These are phyloP conservation scores for Cytidiella melzeri DNA, from an alignment of 768 basidiomycete genomes.

Conservation along the genomic window DNA sequence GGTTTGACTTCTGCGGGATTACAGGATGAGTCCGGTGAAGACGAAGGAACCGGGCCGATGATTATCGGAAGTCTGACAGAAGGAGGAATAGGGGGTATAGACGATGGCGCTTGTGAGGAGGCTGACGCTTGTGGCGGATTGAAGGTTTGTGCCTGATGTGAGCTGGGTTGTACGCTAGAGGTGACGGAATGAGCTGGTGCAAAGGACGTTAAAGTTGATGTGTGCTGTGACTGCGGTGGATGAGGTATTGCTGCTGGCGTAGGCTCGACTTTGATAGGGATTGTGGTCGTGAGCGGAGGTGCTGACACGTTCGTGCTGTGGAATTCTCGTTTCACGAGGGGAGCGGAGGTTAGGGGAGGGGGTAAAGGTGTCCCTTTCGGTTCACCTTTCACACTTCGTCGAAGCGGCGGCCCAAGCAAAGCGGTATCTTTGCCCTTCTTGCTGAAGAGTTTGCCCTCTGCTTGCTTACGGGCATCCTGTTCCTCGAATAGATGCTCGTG, in stretches of 20 bases:
- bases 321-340: constrained; percentile 41
- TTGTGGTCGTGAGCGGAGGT: constrained; percentile 5
- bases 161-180: constrained; percentile 18
- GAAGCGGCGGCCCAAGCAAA: constrained; percentile 57
- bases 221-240: background rate
- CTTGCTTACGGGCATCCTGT: constrained; percentile 50
- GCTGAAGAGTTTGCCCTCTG: constrained; percentile 33
- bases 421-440: constrained; percentile 56
- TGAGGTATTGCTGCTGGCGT: background rate
- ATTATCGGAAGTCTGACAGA: constrained; percentile 70
- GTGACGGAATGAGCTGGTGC: constrained; percentile 7
- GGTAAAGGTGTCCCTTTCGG: constrained; percentile 51
- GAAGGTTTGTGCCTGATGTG: constrained; percentile 16
- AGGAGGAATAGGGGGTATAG: constrained; percentile 27
- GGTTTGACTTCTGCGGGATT: constrained; percentile 34
- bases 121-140: constrained; percentile 14
- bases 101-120: constrained; percentile 7
- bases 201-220: constrained; percentile 9
- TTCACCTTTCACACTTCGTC: constrained; percentile 65
- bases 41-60: constrained; percentile 60
- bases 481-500: constrained; percentile 64
- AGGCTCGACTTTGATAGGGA: constrained; percentile 21
- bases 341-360: constrained; percentile 63
- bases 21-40: constrained; percentile 29
- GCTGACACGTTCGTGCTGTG: background rate